Conservation (phyloP, 139 green algal genomes). For the Haematococcus lacustris region DNA sequence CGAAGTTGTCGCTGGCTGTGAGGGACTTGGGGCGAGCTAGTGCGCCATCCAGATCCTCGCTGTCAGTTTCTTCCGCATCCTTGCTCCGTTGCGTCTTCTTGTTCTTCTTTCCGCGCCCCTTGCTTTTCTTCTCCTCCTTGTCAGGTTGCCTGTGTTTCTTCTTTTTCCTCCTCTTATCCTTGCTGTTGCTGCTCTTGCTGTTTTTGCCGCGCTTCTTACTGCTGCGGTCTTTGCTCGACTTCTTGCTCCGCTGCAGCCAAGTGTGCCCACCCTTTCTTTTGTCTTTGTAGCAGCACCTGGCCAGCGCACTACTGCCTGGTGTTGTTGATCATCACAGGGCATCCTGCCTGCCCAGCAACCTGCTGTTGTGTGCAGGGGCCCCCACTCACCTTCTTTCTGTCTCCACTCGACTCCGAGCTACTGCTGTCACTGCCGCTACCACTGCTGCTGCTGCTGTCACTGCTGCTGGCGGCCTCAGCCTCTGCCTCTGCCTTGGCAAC, state of each 20-base stretch:
- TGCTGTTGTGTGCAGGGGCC: too few relatives aligned
- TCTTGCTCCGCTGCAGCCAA: slow-evolving; percentile 6
- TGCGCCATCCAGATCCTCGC: too few relatives aligned
- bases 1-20: slow-evolving; percentile 45
- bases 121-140: slow-evolving; percentile 23
- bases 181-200: background rate
- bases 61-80: background rate
- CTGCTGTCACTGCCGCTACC: slow-evolving; percentile 1
- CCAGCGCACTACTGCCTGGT: background rate
- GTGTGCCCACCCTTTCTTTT: slow-evolving; percentile 15
- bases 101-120: slow-evolving; percentile 26
- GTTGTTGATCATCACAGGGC: too few relatives aligned
- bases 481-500: background rate
- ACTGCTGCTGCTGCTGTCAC: slow-evolving; percentile 4
- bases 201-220: slow-evolving; percentile 4
- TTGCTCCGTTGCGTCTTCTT: slow-evolving; percentile 14
- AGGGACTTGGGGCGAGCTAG: too few relatives aligned
- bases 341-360: too few relatives aligned
- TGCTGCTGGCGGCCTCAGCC: background rate
- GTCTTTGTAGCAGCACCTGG: background rate
- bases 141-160: slow-evolving; percentile 6
- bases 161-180: slow-evolving; percentile 20
- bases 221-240: background rate
- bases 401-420: background rate
- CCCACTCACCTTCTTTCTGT: background rate